These are phyloP conservation scores for Arthrocladium fulminans DNA, from an alignment of 2,329 filamentous ascomycete species.

Conservation along the genomic window DNA sequence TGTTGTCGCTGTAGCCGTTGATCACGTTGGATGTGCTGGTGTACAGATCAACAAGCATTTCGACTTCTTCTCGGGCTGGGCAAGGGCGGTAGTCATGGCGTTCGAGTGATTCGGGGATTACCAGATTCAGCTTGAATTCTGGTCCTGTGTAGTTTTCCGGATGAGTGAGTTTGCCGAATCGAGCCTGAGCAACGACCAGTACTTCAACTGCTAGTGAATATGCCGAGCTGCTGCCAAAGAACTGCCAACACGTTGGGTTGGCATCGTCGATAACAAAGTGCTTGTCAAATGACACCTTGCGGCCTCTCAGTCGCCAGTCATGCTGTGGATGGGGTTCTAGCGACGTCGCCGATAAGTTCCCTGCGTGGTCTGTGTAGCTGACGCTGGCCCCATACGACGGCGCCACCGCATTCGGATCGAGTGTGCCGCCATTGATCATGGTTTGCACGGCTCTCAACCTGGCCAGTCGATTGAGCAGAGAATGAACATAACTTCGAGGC, in stretches of 20 bases:
- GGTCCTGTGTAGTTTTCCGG: conserved; percentile 20
- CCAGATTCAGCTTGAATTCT: conserved; percentile 21
- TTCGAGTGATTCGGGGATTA: conserved; percentile 12
- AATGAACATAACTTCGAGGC: conserved; percentile 24
- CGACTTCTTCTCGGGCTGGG: conserved; percentile 18
- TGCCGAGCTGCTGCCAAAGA: conserved; percentile 22
- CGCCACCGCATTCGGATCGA: conserved; percentile 14
- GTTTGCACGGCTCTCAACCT: conserved; percentile 20
- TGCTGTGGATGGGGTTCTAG: background rate
- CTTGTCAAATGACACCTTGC: conserved; percentile 22
- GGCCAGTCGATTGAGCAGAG: conserved; percentile 20
- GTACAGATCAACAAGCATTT: conserved; percentile 25
- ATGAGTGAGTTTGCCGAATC: conserved; percentile 20
- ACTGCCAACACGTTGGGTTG: conserved; percentile 24
- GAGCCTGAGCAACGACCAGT: conserved; percentile 21
- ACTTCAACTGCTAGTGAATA: conserved; percentile 23
- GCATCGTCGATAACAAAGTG: conserved; percentile 23
- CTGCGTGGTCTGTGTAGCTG: background rate
- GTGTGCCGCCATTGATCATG: conserved; percentile 16
- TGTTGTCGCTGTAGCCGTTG: conserved; percentile 25
- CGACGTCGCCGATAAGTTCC: background rate
- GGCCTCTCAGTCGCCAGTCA: background rate
- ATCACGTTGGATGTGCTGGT: conserved; percentile 25
- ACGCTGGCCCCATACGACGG: too few species aligned
- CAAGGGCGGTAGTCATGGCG: conserved; percentile 14